These are phyloP conservation scores for Rachicladosporium sp. DNA, from an alignment of 2,329 filamentous ascomycete genomes.

Conservation along the genomic window DNA sequence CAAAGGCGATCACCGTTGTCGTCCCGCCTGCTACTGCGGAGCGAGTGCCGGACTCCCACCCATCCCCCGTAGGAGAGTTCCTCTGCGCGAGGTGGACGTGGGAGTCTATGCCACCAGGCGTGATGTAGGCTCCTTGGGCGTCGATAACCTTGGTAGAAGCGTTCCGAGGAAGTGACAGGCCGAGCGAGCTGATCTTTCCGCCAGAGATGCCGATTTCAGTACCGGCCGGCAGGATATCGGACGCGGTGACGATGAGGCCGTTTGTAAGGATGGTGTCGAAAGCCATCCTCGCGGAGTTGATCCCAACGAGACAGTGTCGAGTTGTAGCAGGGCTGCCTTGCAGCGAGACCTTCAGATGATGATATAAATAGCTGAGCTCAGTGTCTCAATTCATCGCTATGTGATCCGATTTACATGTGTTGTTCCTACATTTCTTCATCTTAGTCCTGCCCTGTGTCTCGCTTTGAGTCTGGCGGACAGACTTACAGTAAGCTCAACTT, in stretches of 20 bases:
- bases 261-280: constrained; percentile 32
- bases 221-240: constrained; percentile 31
- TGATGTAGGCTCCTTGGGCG: constrained; percentile 35
- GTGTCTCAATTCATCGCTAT: too few relatives aligned
- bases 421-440: too few relatives aligned
- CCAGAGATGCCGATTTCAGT: constrained; percentile 37
- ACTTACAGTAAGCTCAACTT: too few relatives aligned
- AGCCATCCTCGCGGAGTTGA: constrained; percentile 8
- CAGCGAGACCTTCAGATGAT: too few relatives aligned
- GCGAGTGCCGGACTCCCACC: constrained; percentile 38
- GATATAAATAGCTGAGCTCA: too few relatives aligned
- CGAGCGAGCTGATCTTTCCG: constrained; percentile 37
- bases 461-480: too few relatives aligned
- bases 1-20: constrained; percentile 48
- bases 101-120: constrained; percentile 38
- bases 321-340: too few relatives aligned
- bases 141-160: constrained; percentile 29
- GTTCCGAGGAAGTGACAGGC: constrained; percentile 24
- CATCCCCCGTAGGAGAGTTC: constrained; percentile 32
- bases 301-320: too few relatives aligned
- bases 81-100: constrained; percentile 39
- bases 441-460: too few relatives aligned
- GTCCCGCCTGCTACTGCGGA: constrained; percentile 47
- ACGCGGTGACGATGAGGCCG: constrained; percentile 34
- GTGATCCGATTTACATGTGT: too few relatives aligned